These are phyloP conservation scores for Exophiala alcalophila DNA, from an alignment of 2,329 filamentous ascomycete genomes.

Conservation along the genomic window DNA sequence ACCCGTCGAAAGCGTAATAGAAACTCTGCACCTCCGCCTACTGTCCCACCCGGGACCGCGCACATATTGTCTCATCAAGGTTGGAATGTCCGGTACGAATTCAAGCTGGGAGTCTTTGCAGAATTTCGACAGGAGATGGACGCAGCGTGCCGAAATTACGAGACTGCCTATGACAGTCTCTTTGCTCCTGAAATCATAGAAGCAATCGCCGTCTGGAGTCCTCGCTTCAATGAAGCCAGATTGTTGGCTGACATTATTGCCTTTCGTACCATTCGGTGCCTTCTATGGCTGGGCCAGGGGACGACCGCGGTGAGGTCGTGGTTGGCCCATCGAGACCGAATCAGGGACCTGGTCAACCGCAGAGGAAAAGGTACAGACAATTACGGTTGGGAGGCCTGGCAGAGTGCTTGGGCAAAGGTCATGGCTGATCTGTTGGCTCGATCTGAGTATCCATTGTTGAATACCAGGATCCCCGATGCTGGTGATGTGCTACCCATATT, in stretches of 20 bases:
- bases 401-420: conserved; percentile 66
- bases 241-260: conserved; percentile 77
- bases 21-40: conserved; percentile 73
- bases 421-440: conserved; percentile 60
- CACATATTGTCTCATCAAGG: conserved; percentile 79
- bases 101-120: conserved; percentile 85
- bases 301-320: conserved; percentile 77
- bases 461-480: conserved; percentile 29
- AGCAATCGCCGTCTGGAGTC: conserved; percentile 82
- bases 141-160: conserved; percentile 77
- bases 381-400: conserved; percentile 94
- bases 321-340: conserved; percentile 70
- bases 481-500: conserved; percentile 40
- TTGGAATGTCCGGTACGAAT: conserved; percentile 93
- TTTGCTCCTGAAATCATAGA: conserved; percentile 82
- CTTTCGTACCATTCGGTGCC: conserved; percentile 75
- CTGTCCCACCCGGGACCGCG: conserved; percentile 79
- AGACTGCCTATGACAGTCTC: conserved; percentile 79
- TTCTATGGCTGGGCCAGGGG: conserved; percentile 76
- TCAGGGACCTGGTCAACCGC: conserved; percentile 74
- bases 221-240: conserved; percentile 90
- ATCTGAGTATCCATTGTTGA: conserved; percentile 47
- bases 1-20: conserved; percentile 81
- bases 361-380: conserved; percentile 81
- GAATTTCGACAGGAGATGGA: conserved; percentile 95